phyloP scores from a whole-genome alignment of 176 grass and related monocot genomes.

The Aegilops umbellulata region DNA sequence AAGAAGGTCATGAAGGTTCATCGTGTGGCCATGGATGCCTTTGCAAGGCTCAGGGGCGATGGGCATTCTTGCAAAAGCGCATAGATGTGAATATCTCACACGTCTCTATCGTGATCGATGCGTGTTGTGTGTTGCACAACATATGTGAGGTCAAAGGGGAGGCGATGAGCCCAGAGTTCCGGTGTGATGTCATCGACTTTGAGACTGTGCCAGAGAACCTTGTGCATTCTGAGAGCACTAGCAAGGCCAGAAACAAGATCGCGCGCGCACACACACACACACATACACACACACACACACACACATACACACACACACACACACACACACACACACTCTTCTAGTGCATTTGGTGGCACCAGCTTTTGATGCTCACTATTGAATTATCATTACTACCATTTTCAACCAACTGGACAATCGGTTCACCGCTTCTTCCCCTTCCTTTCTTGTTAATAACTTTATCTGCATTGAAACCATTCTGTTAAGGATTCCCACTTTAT shows the following conservation, averaged over 20 bases:
- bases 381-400: neutral
- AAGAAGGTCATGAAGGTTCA: constrained; percentile 47
- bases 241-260: neutral
- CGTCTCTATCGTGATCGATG: constrained; percentile 47
- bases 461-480: neutral
- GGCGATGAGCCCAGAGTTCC: constrained; percentile 36
- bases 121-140: constrained; percentile 70
- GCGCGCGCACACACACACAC: too few relatives aligned
- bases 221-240: neutral
- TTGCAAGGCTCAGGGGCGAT: constrained; percentile 32
- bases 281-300: too few relatives aligned
- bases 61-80: constrained; percentile 52
- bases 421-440: neutral
- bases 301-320: too few relatives aligned
- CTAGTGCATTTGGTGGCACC: constrained; percentile 9
- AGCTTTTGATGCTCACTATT: neutral
- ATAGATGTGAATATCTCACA: constrained; percentile 58
- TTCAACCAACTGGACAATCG: neutral
- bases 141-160: constrained; percentile 49
- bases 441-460: neutral
- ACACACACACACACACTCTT: neutral
- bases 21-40: constrained; percentile 37
- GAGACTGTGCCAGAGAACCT: constrained; percentile 27
- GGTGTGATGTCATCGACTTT: constrained; percentile 9
- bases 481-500: neutral